A percentile compares a stretch with the other conserved stretches of the same genome.
Evolutionary conservation across 768 basidiomycete species (phyloP).

Genomic region (Rickenella mellea): DNA sequence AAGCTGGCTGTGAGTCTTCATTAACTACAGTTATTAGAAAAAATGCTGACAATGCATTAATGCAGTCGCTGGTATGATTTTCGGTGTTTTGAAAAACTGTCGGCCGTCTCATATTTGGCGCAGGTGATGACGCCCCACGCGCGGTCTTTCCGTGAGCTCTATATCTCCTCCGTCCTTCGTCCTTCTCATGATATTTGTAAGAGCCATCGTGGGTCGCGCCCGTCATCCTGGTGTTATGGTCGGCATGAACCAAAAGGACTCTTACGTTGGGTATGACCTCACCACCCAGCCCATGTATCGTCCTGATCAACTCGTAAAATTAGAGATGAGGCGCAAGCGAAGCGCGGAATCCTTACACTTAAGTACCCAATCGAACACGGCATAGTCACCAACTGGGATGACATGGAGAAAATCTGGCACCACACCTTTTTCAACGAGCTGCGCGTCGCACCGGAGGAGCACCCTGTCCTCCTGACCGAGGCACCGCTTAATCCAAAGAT

Average conservation of each 20-base stretch:
- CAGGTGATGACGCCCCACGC: constrained; percentile 9
- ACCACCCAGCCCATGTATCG: constrained; percentile 5
- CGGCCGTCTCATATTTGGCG: no score
- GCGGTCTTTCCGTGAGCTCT: constrained; percentile 9
- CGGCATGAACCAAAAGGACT: constrained; percentile 95
- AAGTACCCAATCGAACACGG: constrained; percentile 94
- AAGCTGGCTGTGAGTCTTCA: constrained; percentile 7
- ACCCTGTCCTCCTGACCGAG: constrained; percentile 63
- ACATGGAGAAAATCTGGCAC: constrained; percentile 99
- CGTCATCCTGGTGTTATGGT: constrained; percentile 96
- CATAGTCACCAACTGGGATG: constrained; percentile 97
- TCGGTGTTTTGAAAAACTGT: not conserved
- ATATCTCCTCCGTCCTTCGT: not conserved
- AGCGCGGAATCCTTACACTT: constrained; percentile 88
- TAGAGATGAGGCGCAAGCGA: constrained; percentile 87
- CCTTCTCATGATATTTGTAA: constrained; percentile 24
- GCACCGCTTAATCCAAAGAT: constrained; percentile 68
- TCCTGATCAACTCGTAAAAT: constrained; percentile 7
- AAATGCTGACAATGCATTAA: not conserved
- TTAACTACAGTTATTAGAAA: not conserved
- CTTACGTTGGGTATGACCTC: constrained; percentile 78
- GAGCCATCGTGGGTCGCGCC: constrained; percentile 90
- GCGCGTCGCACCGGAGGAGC: constrained; percentile 70
- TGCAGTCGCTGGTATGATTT: constrained; percentile 3
- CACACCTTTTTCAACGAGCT: constrained; percentile 89